These are phyloP conservation scores for Daldinia concentrica DNA, from an alignment of 495 filamentous ascomycete genomes.

Conservation along the genomic window DNA sequence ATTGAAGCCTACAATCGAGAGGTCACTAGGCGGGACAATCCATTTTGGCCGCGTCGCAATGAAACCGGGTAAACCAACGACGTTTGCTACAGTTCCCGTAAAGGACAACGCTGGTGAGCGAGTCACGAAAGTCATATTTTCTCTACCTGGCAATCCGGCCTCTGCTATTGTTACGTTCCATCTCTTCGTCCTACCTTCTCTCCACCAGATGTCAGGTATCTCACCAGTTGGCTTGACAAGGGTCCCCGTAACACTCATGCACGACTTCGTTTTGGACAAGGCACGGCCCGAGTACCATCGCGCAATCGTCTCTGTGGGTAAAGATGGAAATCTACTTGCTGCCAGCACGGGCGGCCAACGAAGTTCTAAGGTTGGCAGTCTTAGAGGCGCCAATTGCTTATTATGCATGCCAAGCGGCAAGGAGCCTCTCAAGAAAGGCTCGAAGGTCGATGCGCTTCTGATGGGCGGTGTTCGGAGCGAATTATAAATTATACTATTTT, in stretches of 20 bases:
- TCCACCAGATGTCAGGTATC: conserved; percentile 75
- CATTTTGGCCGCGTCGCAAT: conserved; percentile 97
- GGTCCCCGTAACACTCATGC: conserved; percentile 73
- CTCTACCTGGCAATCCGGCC: conserved; percentile 93
- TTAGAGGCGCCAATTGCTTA: conserved; percentile 87
- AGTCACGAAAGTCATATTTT: conserved; percentile 79
- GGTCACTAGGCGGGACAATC: conserved; percentile 87
- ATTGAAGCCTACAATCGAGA: conserved; percentile 96
- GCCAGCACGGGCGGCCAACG: conserved; percentile 88
- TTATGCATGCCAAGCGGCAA: conserved; percentile 71
- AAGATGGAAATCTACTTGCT: conserved; percentile 73
- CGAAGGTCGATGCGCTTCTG: conserved; percentile 56
- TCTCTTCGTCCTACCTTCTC: conserved; percentile 88
- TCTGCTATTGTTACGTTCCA: conserved; percentile 92
- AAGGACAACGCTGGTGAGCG: conserved; percentile 67
- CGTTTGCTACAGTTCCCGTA: conserved; percentile 86
- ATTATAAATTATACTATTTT: not conserved
- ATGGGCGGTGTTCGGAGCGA: conserved; percentile 52
- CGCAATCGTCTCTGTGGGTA: conserved; percentile 67
- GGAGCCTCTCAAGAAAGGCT: conserved; percentile 54
- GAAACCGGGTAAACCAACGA: conserved; percentile 98
- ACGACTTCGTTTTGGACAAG: conserved; percentile 76
- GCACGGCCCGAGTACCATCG: conserved; percentile 88
- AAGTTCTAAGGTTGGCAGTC: conserved; percentile 87
- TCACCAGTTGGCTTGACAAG: conserved; percentile 71